Evolutionary conservation across 2,329 filamentous ascomycete genomes (phyloP), one percentile per base, ranked within the genome.

Genomic region (Calonectria hongkongensis): DNA sequence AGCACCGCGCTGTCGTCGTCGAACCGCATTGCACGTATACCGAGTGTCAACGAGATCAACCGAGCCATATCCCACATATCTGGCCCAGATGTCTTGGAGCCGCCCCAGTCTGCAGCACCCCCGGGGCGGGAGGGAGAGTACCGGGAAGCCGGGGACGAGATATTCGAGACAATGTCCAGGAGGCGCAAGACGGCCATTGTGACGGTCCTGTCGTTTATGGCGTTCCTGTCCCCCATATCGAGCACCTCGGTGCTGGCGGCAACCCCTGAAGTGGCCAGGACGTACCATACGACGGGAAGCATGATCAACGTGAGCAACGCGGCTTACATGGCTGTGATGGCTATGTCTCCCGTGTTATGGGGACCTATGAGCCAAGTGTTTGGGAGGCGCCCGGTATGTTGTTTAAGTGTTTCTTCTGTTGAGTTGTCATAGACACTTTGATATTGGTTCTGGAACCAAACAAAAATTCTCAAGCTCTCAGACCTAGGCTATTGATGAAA

Each of bases 301-400:
- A 89, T 95, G 70, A 92, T 96, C 81, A 94, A 94, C 80, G 83
- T 94, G 54, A 92, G 90, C 79, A 96, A 96, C 83, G 94, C 94
- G 0, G 83, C 93, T n/a, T 95, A 94, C 77, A 89, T 95, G 86
- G 82, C 92, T 5, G 92, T 93, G 77, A 96, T 95, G 93, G 94
- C 92, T 0, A 69, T 94, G 5, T 90, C 89, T 16, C 91, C 93
- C 1, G 88, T 92, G 12, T 89, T 95, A 67, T 96, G 93, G 89
- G 93, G 94, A 0, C 94, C 94, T 0, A 85, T 94, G 72, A 94
- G 92, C 75, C 90, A 92, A 75, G 88, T 93, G 0, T 92, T 90
- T 78, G 91, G 91, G 15, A 87, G 91, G 70, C 85, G 90, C 78
- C 85, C 86, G 68, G 91, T 92, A 79, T 81, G 89, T 83, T 39